phyloP scores from a whole-genome alignment of 2,329 filamentous ascomycete genomes.

The Fusarium camptoceras region DNA sequence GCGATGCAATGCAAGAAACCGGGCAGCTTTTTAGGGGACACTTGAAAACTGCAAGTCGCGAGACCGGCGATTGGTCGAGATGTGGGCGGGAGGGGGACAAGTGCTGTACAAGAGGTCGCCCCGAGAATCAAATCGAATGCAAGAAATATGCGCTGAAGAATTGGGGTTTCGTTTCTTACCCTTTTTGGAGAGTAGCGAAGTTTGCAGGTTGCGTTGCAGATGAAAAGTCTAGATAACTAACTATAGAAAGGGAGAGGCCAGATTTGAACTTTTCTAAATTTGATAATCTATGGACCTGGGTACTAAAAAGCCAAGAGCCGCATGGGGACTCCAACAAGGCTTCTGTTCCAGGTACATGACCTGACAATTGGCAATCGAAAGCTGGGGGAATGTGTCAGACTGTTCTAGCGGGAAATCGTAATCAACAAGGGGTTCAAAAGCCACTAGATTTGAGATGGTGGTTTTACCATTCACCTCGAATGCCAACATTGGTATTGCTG shows the following conservation, averaged over 20 bases:
- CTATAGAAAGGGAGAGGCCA: constrained; percentile 28
- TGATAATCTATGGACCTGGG: constrained; percentile 26
- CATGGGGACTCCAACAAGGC: constrained; percentile 28
- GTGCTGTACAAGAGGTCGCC: constrained; percentile 31
- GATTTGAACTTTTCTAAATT: constrained; percentile 42
- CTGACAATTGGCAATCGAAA: constrained; percentile 42
- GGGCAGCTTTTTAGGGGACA: constrained; percentile 27
- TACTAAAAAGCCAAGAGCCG: constrained; percentile 39
- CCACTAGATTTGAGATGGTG: constrained; percentile 8
- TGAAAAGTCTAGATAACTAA: constrained; percentile 14
- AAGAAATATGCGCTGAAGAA: constrained; percentile 22
- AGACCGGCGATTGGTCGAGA: constrained; percentile 37
- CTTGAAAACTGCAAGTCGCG: constrained; percentile 21
- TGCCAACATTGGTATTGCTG: background rate
- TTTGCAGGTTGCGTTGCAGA: constrained; percentile 8
- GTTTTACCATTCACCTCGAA: background rate
- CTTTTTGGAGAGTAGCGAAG: constrained; percentile 11
- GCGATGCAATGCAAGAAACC: constrained; percentile 32
- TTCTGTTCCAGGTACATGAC: constrained; percentile 39
- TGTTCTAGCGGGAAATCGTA: constrained; percentile 35
- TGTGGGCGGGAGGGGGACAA: constrained; percentile 30
- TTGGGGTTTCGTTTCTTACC: background rate
- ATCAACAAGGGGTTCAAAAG: constrained; percentile 17
- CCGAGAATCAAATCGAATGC: constrained; percentile 35
- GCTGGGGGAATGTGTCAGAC: constrained; percentile 40